phyloP scores from a whole-genome alignment of 2,329 filamentous ascomycete genomes.

The Mycogone perniciosa region DNA sequence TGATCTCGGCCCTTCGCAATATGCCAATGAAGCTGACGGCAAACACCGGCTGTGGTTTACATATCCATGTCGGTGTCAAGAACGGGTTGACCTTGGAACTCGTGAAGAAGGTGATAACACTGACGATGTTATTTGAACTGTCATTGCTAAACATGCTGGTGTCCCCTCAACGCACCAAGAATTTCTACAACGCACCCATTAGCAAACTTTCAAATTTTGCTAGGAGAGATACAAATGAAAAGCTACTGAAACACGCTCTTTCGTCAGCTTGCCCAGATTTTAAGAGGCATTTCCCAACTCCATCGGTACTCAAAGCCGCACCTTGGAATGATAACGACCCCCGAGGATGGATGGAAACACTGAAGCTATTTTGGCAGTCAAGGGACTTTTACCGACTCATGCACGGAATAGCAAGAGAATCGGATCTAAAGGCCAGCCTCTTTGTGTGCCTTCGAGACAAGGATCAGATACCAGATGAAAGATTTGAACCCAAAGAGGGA shows the following conservation, averaged over 20 bases:
- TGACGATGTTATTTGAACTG: conserved; percentile 18
- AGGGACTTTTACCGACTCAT: neutral
- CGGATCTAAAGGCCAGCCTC: conserved; percentile 1
- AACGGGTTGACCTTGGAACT: conserved; percentile 18
- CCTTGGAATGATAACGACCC: neutral
- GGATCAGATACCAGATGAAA: neutral
- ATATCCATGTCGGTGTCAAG: conserved; percentile 21
- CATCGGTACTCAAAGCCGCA: neutral
- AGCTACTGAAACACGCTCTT: too few relatives aligned
- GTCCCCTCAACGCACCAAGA: neutral
- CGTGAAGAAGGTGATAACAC: conserved; percentile 19
- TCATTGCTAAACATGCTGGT: conserved; percentile 11
- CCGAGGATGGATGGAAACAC: neutral
- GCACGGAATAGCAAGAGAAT: neutral
- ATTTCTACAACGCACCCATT: neutral
- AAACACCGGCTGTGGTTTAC: conserved; percentile 20
- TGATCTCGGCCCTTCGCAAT: neutral
- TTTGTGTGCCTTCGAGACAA: neutral
- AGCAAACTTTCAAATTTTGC: neutral
- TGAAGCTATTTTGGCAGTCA: neutral
- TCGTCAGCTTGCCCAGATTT: neutral
- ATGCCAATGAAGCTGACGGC: neutral
- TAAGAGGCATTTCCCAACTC: neutral
- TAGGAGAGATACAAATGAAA: neutral
- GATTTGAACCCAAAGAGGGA: neutral